Evolutionary conservation across 441 rosid genomes (phyloP).

Genomic region (Populus trichocarpa): DNA sequence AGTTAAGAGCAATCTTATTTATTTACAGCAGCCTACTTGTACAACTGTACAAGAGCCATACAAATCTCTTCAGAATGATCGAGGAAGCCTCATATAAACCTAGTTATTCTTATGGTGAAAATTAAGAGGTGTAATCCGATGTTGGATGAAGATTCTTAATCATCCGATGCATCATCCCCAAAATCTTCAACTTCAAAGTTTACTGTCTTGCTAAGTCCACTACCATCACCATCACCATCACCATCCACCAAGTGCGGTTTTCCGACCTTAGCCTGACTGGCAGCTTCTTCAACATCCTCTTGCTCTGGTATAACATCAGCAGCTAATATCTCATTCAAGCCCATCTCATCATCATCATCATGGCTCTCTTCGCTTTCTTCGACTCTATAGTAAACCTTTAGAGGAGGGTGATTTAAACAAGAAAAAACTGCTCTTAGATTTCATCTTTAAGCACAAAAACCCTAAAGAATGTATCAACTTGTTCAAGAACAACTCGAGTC

Average conservation of each 20-base stretch:
- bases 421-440: conserved; percentile 2
- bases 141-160: background rate
- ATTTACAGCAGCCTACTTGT: background rate
- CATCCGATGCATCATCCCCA: conserved; percentile 14
- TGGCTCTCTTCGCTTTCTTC: conserved; percentile 41
- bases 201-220: background rate
- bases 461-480: background rate
- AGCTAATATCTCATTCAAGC: background rate
- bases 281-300: conserved; percentile 24
- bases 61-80: background rate
- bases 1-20: background rate
- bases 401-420: background rate
- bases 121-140: background rate
- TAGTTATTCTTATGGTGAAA: background rate
- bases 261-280: conserved; percentile 15
- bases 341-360: background rate
- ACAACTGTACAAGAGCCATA: background rate
- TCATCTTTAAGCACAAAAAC: background rate
- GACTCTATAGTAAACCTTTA: conserved; percentile 55
- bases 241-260: conserved; percentile 1
- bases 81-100: background rate
- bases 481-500: background rate
- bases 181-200: conserved; percentile 18
- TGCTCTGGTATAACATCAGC: conserved; percentile 14
- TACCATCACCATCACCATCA: background rate